These are phyloP conservation scores for Neofusicoccum kwambonambiense DNA, from an alignment of 2,329 filamentous ascomycete species.

Conservation along the genomic window DNA sequence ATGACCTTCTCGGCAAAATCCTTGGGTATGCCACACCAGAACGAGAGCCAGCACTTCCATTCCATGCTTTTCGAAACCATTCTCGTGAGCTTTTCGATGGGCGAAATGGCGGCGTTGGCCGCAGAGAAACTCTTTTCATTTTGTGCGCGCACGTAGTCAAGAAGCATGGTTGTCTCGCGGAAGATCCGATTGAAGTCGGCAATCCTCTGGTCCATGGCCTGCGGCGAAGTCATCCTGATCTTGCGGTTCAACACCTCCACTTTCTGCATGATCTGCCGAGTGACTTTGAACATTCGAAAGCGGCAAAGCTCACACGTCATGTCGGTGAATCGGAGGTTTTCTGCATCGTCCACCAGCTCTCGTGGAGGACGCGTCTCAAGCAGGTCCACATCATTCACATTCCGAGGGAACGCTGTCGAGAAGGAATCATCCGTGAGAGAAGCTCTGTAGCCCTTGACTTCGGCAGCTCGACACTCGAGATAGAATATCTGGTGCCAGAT, in stretches of 20 bases:
- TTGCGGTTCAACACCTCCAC: conserved; percentile 26
- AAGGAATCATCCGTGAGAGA: conserved; percentile 36
- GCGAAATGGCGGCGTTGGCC: background rate
- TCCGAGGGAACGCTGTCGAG: conserved; percentile 36
- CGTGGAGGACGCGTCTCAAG: conserved; percentile 25
- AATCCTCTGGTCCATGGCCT: background rate
- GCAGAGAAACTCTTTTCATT: background rate
- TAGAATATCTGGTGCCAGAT: conserved; percentile 39
- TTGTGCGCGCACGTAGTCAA: background rate
- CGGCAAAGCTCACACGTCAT: conserved; percentile 35
- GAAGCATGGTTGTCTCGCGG: background rate
- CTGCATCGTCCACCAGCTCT: background rate
- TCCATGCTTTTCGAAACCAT: background rate
- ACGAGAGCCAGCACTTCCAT: conserved; percentile 2
- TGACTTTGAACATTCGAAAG: conserved; percentile 31
- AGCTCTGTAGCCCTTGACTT: conserved; percentile 38
- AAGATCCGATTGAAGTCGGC: background rate
- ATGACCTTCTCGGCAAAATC: background rate
- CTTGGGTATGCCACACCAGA: background rate
- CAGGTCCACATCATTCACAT: conserved; percentile 38
- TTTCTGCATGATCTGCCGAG: conserved; percentile 33
- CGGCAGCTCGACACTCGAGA: conserved; percentile 37
- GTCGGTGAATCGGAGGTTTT: conserved; percentile 24
- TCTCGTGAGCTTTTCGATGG: background rate
- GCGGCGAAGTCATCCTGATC: background rate